These are phyloP conservation scores for Trichoderma endophyticum DNA, from an alignment of 2,329 filamentous ascomycete genomes.

Conservation along the genomic window DNA sequence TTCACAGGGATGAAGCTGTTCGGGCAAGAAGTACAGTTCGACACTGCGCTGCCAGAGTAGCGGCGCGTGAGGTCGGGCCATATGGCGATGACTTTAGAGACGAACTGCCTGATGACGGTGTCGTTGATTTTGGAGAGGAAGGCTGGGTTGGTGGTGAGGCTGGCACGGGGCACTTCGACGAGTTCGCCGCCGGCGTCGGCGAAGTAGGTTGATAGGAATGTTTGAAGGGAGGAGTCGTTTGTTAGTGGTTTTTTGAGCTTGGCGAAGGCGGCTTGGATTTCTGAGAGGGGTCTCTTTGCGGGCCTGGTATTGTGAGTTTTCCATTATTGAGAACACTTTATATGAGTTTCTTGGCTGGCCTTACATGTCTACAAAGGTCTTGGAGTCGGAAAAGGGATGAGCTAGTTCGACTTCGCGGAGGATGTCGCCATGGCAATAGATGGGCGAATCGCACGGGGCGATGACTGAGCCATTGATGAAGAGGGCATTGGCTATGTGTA, in stretches of 20 bases:
- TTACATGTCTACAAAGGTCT: slow-evolving; percentile 68
- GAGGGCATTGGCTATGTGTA: slow-evolving; percentile 40
- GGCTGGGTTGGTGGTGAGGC: slow-evolving; percentile 53
- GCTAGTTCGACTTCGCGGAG: slow-evolving; percentile 62
- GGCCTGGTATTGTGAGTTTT: slow-evolving; percentile 42
- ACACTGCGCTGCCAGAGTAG: slow-evolving; percentile 51
- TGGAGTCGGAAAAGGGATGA: slow-evolving; percentile 62
- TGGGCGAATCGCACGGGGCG: slow-evolving; percentile 63
- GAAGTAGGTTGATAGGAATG: slow-evolving; percentile 63
- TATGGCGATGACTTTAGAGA: slow-evolving; percentile 62
- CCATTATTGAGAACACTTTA: neutral
- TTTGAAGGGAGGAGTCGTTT: slow-evolving; percentile 60
- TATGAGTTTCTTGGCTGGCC: neutral
- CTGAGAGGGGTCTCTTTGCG: slow-evolving; percentile 54
- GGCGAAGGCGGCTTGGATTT: slow-evolving; percentile 60
- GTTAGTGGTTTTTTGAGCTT: slow-evolving; percentile 57
- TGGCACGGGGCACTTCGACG: slow-evolving; percentile 46
- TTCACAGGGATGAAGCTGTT: slow-evolving; percentile 65
- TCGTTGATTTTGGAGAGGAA: slow-evolving; percentile 59
- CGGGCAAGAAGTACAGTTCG: slow-evolving; percentile 57
- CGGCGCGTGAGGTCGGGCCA: slow-evolving; percentile 65
- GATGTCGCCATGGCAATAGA: slow-evolving; percentile 66
- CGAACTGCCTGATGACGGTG: slow-evolving; percentile 57
- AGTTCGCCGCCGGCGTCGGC: slow-evolving; percentile 62
- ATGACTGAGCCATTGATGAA: slow-evolving; percentile 59